Evolutionary conservation across 768 basidiomycete species (phyloP).

Genomic region (Hortiboletus campestris): DNA sequence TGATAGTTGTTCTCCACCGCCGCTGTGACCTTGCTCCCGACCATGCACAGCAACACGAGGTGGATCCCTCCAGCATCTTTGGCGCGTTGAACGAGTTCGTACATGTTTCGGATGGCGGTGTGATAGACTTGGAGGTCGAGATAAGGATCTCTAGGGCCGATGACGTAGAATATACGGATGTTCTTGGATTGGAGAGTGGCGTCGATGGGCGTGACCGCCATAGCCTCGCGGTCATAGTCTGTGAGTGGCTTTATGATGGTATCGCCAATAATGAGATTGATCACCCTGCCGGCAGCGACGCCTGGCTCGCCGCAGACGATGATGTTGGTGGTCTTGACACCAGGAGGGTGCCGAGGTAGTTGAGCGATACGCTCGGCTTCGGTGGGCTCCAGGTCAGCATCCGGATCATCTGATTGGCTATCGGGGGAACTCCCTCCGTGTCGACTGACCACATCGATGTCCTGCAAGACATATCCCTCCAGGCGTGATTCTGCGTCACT

Average conservation of each 20-base stretch:
- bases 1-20: constrained; percentile 36
- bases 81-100: constrained; percentile 28
- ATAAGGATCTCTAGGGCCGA: constrained; percentile 31
- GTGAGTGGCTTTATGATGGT: constrained; percentile 21
- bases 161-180: constrained; percentile 29
- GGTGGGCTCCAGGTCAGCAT: constrained; percentile 3
- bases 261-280: constrained; percentile 24
- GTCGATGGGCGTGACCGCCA: constrained; percentile 27
- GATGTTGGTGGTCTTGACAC: constrained; percentile 32
- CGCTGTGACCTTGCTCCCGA: constrained; percentile 35
- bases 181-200: constrained; percentile 18
- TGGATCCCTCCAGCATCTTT: constrained; percentile 32
- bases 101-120: constrained; percentile 22
- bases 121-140: constrained; percentile 22
- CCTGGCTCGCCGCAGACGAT: constrained; percentile 45
- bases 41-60: constrained; percentile 41
- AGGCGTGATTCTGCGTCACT: constrained; percentile 9
- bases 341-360: constrained; percentile 19
- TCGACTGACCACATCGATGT: constrained; percentile 10
- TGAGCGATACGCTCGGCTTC: constrained; percentile 19
- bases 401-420: constrained; percentile 3
- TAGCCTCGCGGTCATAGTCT: constrained; percentile 33
- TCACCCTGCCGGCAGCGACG: constrained; percentile 24
- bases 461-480: constrained; percentile 9
- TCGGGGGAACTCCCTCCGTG: neutral